phyloP scores from a whole-genome alignment of 139 green algal species.

The Chlamydomonas asymmetrica region DNA sequence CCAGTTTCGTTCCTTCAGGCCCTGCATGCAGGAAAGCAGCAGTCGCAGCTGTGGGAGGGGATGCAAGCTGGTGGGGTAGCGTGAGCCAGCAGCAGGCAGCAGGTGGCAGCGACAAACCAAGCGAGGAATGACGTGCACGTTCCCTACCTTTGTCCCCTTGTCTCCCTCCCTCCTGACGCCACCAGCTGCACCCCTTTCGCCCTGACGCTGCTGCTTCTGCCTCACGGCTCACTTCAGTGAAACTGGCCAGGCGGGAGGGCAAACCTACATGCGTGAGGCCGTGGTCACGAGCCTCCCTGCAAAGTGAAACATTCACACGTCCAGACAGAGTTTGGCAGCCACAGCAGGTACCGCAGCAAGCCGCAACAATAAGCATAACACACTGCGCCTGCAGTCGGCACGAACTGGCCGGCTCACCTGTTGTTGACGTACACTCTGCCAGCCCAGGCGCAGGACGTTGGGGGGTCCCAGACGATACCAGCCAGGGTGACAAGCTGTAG shows the following conservation, averaged over 20 bases:
- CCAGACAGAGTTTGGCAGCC: too few species aligned
- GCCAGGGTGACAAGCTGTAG: conserved; percentile 79
- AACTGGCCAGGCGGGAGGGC: conserved; percentile 76
- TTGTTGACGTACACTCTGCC: conserved; percentile 88
- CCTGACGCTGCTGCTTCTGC: neutral
- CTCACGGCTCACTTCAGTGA: conserved; percentile 35
- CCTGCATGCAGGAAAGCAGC: too few species aligned
- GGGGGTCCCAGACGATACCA: conserved; percentile 93
- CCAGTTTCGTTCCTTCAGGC: neutral
- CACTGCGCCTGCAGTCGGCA: too few species aligned
- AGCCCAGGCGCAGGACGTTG: conserved; percentile 94
- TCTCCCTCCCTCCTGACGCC: conserved; percentile 14
- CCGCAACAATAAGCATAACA: conserved; percentile 2
- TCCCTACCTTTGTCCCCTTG: neutral
- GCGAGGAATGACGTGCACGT: neutral
- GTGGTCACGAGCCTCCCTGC: conserved; percentile 75
- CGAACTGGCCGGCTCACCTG: conserved; percentile 42
- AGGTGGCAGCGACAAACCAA: too few species aligned
- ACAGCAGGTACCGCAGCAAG: too few species aligned
- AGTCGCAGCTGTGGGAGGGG: too few species aligned
- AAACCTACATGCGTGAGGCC: conserved; percentile 75
- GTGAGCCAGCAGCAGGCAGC: too few species aligned
- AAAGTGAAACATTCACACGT: conserved; percentile 7
- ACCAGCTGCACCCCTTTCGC: conserved; percentile 3
- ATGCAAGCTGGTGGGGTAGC: neutral